Conservation (phyloP, 108 stramenopile genomes). For the Pseudonitzschia pungens region DNA sequence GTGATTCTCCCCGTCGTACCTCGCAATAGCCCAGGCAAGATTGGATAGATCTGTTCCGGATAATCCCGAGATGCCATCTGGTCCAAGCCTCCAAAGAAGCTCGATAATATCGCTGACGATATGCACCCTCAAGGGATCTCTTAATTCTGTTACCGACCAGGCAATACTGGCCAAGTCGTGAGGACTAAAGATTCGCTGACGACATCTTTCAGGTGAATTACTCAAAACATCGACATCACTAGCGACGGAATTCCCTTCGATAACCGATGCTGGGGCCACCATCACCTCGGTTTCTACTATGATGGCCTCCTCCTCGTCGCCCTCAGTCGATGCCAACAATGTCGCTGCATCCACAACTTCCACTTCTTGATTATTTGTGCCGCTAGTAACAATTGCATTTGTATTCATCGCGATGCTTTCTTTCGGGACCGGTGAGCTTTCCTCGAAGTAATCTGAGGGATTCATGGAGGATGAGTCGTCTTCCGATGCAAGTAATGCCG, state of each 20-base stretch:
- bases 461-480: not conserved
- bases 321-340: slow-evolving; percentile 27
- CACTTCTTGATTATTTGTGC: slow-evolving; percentile 22
- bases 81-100: slow-evolving; percentile 32
- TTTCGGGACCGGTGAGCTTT: not conserved
- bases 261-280: slow-evolving; percentile 10
- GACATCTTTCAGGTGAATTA: not conserved
- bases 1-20: slow-evolving; percentile 19
- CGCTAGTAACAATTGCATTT: not conserved
- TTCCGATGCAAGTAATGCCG: slow-evolving; percentile 26
- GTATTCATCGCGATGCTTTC: slow-evolving; percentile 20
- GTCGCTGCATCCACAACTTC: slow-evolving; percentile 48
- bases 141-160: slow-evolving; percentile 60
- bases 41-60: slow-evolving; percentile 45
- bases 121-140: slow-evolving; percentile 36
- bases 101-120: slow-evolving; percentile 35
- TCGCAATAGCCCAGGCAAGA: slow-evolving; percentile 56
- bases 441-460: not conserved
- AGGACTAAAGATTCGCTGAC: slow-evolving; percentile 30
- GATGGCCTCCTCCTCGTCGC: slow-evolving; percentile 7
- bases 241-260: slow-evolving; percentile 2
- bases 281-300: slow-evolving; percentile 28
- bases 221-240: not conserved
- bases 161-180: slow-evolving; percentile 57
- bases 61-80: slow-evolving; percentile 18